Evolutionary conservation across 139 green algal genomes (phyloP).

Genomic region (Klebsormidium nitens): DNA sequence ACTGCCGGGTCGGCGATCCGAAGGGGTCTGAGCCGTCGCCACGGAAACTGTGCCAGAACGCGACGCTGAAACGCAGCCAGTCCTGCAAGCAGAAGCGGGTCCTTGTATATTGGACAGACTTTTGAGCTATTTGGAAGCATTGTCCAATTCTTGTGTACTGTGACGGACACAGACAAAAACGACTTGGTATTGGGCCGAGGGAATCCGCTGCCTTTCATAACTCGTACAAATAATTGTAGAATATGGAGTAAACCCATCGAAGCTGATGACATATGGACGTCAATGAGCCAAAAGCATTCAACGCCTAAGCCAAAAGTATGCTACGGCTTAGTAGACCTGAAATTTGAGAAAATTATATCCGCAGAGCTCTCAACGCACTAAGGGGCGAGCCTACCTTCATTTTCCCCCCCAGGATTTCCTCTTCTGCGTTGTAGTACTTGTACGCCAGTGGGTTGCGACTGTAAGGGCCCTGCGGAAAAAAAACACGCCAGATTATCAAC

Average conservation of each 20-base stretch:
- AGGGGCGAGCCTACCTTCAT: conserved; percentile 33
- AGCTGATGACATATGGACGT: no score
- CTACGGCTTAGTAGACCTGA: no score
- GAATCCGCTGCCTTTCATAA: not conserved
- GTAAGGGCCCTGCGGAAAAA: conserved; percentile 13
- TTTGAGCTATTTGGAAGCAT: not conserved
- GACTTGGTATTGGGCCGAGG: not conserved
- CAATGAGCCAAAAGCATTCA: no score
- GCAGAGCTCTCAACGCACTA: not conserved
- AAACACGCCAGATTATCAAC: no score
- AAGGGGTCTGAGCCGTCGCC: conserved; percentile 64
- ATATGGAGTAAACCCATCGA: not conserved
- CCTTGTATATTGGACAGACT: not conserved
- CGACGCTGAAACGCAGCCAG: conserved; percentile 62
- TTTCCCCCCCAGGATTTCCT: conserved; percentile 15
- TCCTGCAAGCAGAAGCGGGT: conserved; percentile 12
- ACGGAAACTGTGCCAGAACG: conserved; percentile 69
- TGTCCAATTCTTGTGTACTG: not conserved
- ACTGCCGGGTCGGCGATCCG: conserved; percentile 52
- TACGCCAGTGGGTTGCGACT: conserved; percentile 21
- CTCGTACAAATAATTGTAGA: not conserved
- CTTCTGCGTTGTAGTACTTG: conserved; percentile 33
- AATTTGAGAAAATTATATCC: not conserved
- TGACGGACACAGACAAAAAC: not conserved
- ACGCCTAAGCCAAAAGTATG: no score